Base-by-base conservation (phyloP, 345 rosid species). In the Salix viminalis region DNA sequence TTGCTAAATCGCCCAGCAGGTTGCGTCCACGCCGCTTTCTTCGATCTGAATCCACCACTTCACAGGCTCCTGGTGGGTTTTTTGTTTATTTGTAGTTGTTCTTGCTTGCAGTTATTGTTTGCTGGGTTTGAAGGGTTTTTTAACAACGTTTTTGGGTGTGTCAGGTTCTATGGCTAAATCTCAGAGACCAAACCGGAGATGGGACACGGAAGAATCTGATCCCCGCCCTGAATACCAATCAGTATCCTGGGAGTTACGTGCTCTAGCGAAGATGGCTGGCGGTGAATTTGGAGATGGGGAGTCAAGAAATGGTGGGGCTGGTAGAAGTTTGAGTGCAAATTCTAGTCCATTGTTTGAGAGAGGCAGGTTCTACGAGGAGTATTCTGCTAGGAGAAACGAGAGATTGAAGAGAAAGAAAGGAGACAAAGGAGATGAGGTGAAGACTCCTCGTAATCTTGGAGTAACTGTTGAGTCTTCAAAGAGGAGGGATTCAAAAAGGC, bases 311-410 rank as follows among this genome's bases (percentile, higher is more conserved):
- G 30, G 32, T 5, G 79, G 71, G 28, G 1, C 32, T 19, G 75
- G 78, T 67, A 16, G 66, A 16, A 69, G 81, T 30, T 8, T 70
- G 37, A 72, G 61, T 21, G 46, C 81, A 2, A 77, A 80, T 16
- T 83, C 90, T 1, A 82, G 73, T 79, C 79, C 91, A 9, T 37
- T 87, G 14, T 91, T 96, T 70, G 90, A 90, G 86, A 90, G 99
- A 72, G 99, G 99, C 30, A 89, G 91, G 79, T 89, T 91, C 48
- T 96, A 96, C 48, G 98, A 93, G 2, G 90, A 83, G 83, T 96
- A 96, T 76, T 83, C 97, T 0, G 98, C 93, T 1, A 84, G 88
- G 79, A 90, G 99, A 80, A 93, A 91, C 76, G 99, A 96, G 87
- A 75, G 91, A 82, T 83, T 96, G 83, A 90, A 64, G 82, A 85